Evolutionary conservation across 2,329 filamentous ascomycete genomes (phyloP), one percentile per base, ranked within the genome.

Genomic region (Aureobasidium mangrovei): DNA sequence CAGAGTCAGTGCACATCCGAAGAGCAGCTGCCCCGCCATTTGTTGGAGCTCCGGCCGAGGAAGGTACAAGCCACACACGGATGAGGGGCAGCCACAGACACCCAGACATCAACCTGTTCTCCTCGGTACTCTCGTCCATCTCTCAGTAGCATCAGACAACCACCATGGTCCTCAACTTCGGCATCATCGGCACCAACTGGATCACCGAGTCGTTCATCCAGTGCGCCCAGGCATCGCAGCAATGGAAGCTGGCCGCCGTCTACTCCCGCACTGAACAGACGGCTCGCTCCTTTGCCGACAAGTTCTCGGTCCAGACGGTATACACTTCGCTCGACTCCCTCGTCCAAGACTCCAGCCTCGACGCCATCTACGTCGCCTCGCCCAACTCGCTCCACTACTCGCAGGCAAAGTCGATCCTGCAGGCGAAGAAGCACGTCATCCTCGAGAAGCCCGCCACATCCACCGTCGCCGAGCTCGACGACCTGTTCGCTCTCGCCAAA

Each of bases 401-500:
- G 38, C 74, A 76, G 57, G 71, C 74, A 12, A 73, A 72, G 56
- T 60, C 63, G 12, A 63, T 73, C 36, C 65, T 77, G 33, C 42
- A 61, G 4, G 73, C 70, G 2, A 67, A 69, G 48, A 77, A 76
- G 59, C 69, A 77, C 60, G 73, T 77, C 56, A 68, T 77, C 31
- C 63, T 77, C n/a, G 74, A 77, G 61, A 77, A 77, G 60, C 74
- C 74, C 4, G 70, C 72, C 0, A 73, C 72, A 28, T 70, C 67
- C 27, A 77, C 69, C 1, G 60, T 65, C 28, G 58, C 61, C 2
- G 72, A 77, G 58, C 65, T 76, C 3, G 67, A 73, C 35, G 64
- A 70, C 29, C 63, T 77, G 9, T 74, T 75, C 62, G 58, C 60
- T 12, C 62, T 71, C 10, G 72, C 74, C 1, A 65, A 70, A 41